Evolutionary conservation across 2,329 filamentous ascomycete species (phyloP).

Genomic region (Trichoderma arundinaceum): DNA sequence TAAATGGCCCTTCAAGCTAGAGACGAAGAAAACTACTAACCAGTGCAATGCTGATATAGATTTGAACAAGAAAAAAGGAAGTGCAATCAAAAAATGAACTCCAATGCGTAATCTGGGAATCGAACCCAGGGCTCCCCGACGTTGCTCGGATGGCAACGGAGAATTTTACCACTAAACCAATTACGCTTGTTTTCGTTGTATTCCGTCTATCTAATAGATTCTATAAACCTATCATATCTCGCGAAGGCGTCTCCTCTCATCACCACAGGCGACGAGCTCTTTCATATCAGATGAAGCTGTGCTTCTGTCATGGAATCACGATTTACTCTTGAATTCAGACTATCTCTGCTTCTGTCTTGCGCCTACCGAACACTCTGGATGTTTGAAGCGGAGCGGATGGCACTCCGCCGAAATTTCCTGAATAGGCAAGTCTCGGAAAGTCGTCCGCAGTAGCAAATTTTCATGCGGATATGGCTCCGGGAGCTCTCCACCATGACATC

Average conservation of each 20-base stretch:
- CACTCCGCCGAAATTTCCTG: background rate
- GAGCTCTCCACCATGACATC: background rate
- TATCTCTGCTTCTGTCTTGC: background rate
- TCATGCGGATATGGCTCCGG: background rate
- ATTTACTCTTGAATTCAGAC: background rate
- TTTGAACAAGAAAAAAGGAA: background rate
- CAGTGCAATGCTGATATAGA: too few relatives aligned
- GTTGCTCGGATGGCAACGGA: conserved; percentile 32
- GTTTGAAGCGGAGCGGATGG: background rate
- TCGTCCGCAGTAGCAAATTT: background rate
- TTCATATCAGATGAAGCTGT: too few relatives aligned
- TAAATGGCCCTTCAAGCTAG: too few relatives aligned
- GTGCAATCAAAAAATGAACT: background rate
- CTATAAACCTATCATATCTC: rapidly evolving
- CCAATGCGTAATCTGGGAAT: conserved; percentile 32
- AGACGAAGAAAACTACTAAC: background rate
- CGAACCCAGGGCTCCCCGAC: conserved; percentile 33
- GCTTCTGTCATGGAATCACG: too few relatives aligned
- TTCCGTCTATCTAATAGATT: rapidly evolving
- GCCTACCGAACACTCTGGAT: too few relatives aligned
- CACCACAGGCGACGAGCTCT: too few relatives aligned
- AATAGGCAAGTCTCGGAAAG: conserved; percentile 18
- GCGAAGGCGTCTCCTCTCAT: background rate
- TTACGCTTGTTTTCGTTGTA: conserved; percentile 24
- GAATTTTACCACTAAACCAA: conserved; percentile 34